These are phyloP conservation scores for Teunomyces stri DNA, from an alignment of 805 yeast species.

Conservation along the genomic window DNA sequence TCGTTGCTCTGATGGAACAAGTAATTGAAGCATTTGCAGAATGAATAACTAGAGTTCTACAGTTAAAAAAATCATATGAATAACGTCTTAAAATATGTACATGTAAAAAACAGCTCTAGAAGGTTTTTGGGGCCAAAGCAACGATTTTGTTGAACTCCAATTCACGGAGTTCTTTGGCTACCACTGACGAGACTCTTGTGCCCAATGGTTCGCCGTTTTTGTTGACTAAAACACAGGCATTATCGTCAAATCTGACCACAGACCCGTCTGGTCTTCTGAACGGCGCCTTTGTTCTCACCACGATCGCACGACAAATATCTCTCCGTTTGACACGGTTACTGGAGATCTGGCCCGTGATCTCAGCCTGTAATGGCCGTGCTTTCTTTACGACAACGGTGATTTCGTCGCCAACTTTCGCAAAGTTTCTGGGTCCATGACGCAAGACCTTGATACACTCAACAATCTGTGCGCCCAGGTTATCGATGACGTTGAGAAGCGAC, in stretches of 20 bases:
- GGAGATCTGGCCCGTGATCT: constrained; percentile 69
- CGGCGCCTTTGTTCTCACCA: constrained; percentile 85
- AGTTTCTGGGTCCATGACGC: constrained; percentile 80
- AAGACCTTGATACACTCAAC: constrained; percentile 96
- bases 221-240: constrained; percentile 93
- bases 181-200: constrained; percentile 85
- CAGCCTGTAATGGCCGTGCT: constrained; percentile 74
- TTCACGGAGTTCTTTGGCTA: constrained; percentile 85
- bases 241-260: constrained; percentile 84
- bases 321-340: constrained; percentile 87
- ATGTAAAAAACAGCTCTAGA: constrained; percentile 5
- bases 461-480: constrained; percentile 91
- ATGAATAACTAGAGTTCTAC: not conserved
- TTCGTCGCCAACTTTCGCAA: constrained; percentile 85
- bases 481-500: constrained; percentile 84
- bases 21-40: constrained; percentile 12
- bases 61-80: not conserved
- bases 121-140: constrained; percentile 80
- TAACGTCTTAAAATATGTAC: not conserved
- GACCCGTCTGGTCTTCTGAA: constrained; percentile 84
- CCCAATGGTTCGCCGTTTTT: constrained; percentile 94
- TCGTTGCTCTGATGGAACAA: constrained; percentile 18
- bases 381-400: constrained; percentile 92
- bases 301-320: constrained; percentile 92
- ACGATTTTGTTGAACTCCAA: constrained; percentile 82